Conservation (phyloP, 495 filamentous ascomycete species). For the Evansstolkia leycettana region DNA sequence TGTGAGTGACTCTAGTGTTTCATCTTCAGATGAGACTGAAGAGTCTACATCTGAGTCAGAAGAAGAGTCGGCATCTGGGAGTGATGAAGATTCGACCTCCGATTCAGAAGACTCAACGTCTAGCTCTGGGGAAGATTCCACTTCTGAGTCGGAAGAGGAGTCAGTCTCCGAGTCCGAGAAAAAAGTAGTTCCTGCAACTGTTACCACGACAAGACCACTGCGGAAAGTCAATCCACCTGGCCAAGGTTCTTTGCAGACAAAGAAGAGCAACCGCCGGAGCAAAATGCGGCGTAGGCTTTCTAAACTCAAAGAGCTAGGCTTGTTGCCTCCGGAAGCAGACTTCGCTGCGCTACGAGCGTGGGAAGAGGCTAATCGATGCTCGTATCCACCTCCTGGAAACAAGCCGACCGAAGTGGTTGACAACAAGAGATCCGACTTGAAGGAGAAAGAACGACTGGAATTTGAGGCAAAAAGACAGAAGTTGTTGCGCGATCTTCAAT, state of each 20-base stretch:
- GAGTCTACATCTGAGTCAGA: slow-evolving; percentile 7
- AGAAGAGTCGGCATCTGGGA: slow-evolving; percentile 12
- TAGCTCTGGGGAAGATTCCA: slow-evolving; percentile 7
- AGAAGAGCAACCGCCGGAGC: slow-evolving; percentile 41
- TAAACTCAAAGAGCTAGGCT: slow-evolving; percentile 36
- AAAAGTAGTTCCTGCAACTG: slow-evolving; percentile 3
- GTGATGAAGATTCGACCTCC: slow-evolving; percentile 14
- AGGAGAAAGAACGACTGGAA: slow-evolving; percentile 18
- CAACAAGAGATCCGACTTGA: slow-evolving; percentile 3
- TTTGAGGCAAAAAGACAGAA: slow-evolving; percentile 40
- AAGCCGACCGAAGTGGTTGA: slow-evolving; percentile 3
- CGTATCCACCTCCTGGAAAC: slow-evolving; percentile 12
- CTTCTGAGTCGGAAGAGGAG: slow-evolving; percentile 16
- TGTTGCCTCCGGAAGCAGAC: slow-evolving; percentile 35
- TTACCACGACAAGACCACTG: background rate
- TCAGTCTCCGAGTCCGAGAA: slow-evolving; percentile 26
- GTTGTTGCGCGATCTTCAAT: slow-evolving; percentile 36
- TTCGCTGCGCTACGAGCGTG: slow-evolving; percentile 32
- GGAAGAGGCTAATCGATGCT: slow-evolving; percentile 18
- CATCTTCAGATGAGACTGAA: slow-evolving; percentile 10
- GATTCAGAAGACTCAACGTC: slow-evolving; percentile 10
- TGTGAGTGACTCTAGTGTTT: slow-evolving; percentile 11
- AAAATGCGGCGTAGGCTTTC: slow-evolving; percentile 33
- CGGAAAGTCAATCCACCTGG: slow-evolving; percentile 19
- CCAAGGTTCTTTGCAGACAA: slow-evolving; percentile 36